Conservation (phyloP, 768 basidiomycete genomes). For the Phylloporus sp. region DNA sequence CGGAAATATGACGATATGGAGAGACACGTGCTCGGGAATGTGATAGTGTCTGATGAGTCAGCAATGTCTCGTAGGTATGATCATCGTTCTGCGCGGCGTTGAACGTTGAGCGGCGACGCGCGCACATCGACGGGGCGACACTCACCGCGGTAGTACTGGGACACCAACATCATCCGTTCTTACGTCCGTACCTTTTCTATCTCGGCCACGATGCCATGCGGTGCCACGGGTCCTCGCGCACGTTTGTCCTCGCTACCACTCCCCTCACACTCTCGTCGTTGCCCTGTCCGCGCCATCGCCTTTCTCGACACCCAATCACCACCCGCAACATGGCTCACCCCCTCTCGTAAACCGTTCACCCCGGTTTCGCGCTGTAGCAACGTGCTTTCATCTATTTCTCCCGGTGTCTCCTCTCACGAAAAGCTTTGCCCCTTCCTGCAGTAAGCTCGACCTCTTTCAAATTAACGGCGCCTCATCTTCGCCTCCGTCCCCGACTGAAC, state of each 20-base stretch:
- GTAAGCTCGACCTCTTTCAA: slow-evolving; percentile 21
- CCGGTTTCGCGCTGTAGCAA: slow-evolving; percentile 10
- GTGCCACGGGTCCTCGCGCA: slow-evolving; percentile 36
- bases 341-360: slow-evolving; percentile 15
- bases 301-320: slow-evolving; percentile 21
- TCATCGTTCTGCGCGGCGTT: slow-evolving; percentile 4
- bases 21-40: slow-evolving; percentile 32
- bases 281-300: slow-evolving; percentile 8
- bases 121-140: background rate
- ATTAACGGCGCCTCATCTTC: slow-evolving; percentile 9
- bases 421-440: background rate
- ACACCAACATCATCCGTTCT: slow-evolving; percentile 10
- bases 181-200: slow-evolving; percentile 27
- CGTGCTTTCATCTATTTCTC: slow-evolving; percentile 13
- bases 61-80: slow-evolving; percentile 8
- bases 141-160: slow-evolving; percentile 18
- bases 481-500: slow-evolving; percentile 10
- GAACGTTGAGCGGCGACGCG: slow-evolving; percentile 11
- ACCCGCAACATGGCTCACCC: slow-evolving; percentile 22
- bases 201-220: slow-evolving; percentile 17
- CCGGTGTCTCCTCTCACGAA: background rate
- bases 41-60: slow-evolving; percentile 31
- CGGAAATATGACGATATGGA: slow-evolving; percentile 32
- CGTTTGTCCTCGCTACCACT: slow-evolving; percentile 29
- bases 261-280: slow-evolving; percentile 7